Evolutionary conservation across 345 rosid genomes (phyloP).

Genomic region (Boechera retrofracta): DNA sequence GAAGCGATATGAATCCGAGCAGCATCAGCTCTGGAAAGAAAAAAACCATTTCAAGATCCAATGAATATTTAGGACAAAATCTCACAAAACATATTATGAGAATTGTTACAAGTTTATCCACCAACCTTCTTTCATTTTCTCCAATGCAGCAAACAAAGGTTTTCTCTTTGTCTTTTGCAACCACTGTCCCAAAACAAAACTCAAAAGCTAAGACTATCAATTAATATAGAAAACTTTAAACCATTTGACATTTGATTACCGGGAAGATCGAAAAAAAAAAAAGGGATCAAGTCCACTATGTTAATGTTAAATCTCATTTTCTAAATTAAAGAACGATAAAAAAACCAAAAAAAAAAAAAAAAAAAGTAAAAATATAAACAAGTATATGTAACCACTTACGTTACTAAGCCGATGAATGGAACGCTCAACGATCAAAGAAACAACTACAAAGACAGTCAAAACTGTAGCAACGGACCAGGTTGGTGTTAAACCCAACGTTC

Average conservation of each 20-base stretch:
- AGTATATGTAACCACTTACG: conserved; percentile 52
- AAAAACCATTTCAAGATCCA: neutral
- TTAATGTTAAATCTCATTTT: neutral
- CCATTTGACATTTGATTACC: neutral
- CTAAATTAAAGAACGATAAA: neutral
- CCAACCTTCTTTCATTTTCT: conserved; percentile 94
- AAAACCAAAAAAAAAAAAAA: neutral
- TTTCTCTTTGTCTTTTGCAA: conserved; percentile 71
- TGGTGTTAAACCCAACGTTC: conserved; percentile 82
- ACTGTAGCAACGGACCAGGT: conserved; percentile 96
- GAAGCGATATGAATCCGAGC: conserved; percentile 91
- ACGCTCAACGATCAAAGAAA: conserved; percentile 85
- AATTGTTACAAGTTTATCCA: neutral
- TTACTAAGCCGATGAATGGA: conserved; percentile 48
- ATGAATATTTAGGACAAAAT: neutral
- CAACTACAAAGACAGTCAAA: conserved; percentile 72
- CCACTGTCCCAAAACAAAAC: conserved; percentile 62
- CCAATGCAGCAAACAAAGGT: conserved; percentile 80
- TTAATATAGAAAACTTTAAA: neutral
- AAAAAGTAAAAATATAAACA: neutral
- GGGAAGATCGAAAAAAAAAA: neutral
- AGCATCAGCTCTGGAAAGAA: conserved; percentile 78
- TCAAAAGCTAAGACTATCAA: neutral
- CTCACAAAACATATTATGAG: neutral
- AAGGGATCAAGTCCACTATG: neutral